Conservation (phyloP, 2,329 filamentous ascomycete species). For the Thermothelomyces thermophilus region DNA sequence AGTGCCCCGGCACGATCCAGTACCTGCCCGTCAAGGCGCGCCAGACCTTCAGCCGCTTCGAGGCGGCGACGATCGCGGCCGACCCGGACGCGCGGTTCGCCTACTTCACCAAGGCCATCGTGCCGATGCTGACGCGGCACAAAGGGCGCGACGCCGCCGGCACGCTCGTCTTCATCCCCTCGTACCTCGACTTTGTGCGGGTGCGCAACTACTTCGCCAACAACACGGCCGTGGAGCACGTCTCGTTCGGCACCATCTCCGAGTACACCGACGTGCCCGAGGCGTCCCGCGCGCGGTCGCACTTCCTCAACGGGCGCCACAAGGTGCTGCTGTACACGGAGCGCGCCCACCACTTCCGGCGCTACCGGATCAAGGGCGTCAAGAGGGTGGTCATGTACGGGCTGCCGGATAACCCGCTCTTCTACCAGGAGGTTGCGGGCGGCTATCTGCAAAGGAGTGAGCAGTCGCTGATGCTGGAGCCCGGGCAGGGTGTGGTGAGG, state of each 20-base stretch:
- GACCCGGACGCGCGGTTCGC: slow-evolving; percentile 88
- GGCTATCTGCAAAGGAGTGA: slow-evolving; percentile 58
- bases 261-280: slow-evolving; percentile 80
- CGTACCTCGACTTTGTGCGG: slow-evolving; percentile 91
- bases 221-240: slow-evolving; percentile 45
- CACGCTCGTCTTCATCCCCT: slow-evolving; percentile 82
- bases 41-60: slow-evolving; percentile 87
- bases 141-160: slow-evolving; percentile 55
- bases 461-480: slow-evolving; percentile 48
- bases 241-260: slow-evolving; percentile 74
- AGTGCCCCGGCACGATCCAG: slow-evolving; percentile 66
- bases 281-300: slow-evolving; percentile 74
- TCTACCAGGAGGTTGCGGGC: slow-evolving; percentile 70
- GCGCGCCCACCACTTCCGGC: slow-evolving; percentile 90
- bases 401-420: slow-evolving; percentile 78
- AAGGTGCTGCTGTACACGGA: slow-evolving; percentile 85
- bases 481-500: slow-evolving; percentile 52
- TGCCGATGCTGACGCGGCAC: slow-evolving; percentile 67
- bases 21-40: slow-evolving; percentile 64
- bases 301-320: slow-evolving; percentile 79
- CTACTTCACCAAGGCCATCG: slow-evolving; percentile 76
- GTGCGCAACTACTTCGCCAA: slow-evolving; percentile 88
- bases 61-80: slow-evolving; percentile 58
- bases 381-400: slow-evolving; percentile 83
- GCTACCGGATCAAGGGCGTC: slow-evolving; percentile 77